Conservation (phyloP, 352 stramenopile species). For the Halophytophthora polymorphica region DNA sequence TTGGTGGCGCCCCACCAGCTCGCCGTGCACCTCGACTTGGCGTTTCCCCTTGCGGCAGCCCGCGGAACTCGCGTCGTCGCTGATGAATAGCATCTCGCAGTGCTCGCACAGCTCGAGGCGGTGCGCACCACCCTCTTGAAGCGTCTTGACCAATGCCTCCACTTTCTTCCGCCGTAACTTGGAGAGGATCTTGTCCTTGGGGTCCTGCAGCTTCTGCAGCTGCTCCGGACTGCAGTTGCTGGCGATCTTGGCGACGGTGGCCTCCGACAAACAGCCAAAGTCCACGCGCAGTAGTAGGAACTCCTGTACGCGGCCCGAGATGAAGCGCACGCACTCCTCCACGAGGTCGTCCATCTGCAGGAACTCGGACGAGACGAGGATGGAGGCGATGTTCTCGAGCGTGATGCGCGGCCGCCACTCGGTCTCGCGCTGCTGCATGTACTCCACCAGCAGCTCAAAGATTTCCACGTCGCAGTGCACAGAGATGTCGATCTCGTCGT, state of each 20-base stretch:
- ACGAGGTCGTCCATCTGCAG: constrained; percentile 89
- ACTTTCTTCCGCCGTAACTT: constrained; percentile 86
- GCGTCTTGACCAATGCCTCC: constrained; percentile 40
- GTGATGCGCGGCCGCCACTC: constrained; percentile 48
- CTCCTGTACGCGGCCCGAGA: constrained; percentile 64
- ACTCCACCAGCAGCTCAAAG: constrained; percentile 90
- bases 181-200: constrained; percentile 85
- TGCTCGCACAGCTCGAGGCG: constrained; percentile 36
- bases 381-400: constrained; percentile 79
- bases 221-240: constrained; percentile 45
- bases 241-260: constrained; percentile 69
- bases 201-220: constrained; percentile 72
- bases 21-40: constrained; percentile 40
- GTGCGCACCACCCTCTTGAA: constrained; percentile 20
- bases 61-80: constrained; percentile 8
- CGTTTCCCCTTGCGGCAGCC: constrained; percentile 38
- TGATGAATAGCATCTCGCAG: constrained; percentile 49
- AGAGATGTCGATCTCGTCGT: constrained; percentile 91
- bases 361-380: constrained; percentile 91
- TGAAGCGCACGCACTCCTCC: constrained; percentile 79
- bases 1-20: constrained; percentile 47
- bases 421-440: constrained; percentile 66
- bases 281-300: constrained; percentile 87
- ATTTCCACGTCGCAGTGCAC: constrained; percentile 92
- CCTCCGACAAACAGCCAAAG: constrained; percentile 80